Percentiles rank a stretch among this genome's conserved stretches.
phyloP scores from a whole-genome alignment of 495 filamentous ascomycete genomes.

The Cladorrhinum samala region DNA sequence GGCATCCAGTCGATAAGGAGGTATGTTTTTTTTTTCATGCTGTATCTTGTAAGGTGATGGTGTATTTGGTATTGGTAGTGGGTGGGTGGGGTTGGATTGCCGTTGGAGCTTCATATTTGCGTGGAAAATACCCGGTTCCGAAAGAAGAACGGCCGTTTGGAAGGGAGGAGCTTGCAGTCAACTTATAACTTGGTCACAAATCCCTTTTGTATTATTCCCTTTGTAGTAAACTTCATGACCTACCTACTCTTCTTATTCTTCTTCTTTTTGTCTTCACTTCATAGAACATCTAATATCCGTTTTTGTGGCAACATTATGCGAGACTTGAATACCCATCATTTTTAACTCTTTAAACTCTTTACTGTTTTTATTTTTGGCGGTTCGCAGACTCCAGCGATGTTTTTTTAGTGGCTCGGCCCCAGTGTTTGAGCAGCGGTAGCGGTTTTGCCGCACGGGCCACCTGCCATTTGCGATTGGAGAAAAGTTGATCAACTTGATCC shows the following conservation, averaged over 20 bases:
- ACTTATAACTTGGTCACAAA: neutral
- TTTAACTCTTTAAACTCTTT: no score
- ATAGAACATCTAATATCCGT: conserved; percentile 12
- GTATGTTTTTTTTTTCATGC: neutral
- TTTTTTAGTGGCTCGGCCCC: no score
- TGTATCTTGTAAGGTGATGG: no score
- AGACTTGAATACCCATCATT: neutral
- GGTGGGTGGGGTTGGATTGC: no score
- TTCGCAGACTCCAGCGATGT: no score
- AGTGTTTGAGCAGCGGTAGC: no score
- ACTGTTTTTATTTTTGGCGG: no score
- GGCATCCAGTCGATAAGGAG: conserved; percentile 55
- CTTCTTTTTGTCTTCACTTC: conserved; percentile 1
- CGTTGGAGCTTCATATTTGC: no score
- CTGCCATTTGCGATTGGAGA: conserved; percentile 10
- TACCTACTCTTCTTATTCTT: neutral
- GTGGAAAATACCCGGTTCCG: no score
- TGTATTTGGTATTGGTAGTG: no score
- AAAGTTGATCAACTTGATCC: conserved; percentile 23
- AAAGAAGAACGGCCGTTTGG: neutral
- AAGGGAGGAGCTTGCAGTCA: neutral
- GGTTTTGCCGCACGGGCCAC: conserved; percentile 19
- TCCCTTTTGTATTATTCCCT: conserved; percentile 14
- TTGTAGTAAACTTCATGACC: conserved; percentile 11
- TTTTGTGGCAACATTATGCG: neutral